phyloP scores from a whole-genome alignment of 1,284 basidiomycete species.

The Austroboletus niveus region DNA sequence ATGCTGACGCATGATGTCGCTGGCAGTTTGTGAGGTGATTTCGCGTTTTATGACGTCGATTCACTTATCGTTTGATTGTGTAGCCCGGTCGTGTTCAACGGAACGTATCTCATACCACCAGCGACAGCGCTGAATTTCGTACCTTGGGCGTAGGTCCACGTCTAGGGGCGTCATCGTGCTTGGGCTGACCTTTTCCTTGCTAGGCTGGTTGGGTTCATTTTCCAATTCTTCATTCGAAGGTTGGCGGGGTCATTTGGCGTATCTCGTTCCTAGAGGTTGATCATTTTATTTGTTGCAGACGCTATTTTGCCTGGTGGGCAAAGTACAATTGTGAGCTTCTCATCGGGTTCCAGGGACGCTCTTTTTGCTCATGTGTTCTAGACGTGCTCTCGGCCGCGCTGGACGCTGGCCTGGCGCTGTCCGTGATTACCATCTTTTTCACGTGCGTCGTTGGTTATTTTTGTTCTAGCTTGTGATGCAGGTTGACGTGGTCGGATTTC shows the following conservation, averaged over 20 bases:
- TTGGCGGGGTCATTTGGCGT: neutral
- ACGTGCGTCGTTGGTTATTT: slow-evolving; percentile 21
- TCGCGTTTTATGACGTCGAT: neutral
- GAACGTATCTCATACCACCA: slow-evolving; percentile 36
- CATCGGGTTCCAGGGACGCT: no score
- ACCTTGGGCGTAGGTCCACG: slow-evolving; percentile 34
- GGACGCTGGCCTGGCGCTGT: slow-evolving; percentile 54
- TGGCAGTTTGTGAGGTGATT: slow-evolving; percentile 22
- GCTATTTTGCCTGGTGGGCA: slow-evolving; percentile 69
- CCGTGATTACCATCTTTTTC: slow-evolving; percentile 54
- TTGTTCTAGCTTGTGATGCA: no score
- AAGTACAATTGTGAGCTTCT: slow-evolving; percentile 58
- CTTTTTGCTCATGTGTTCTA: slow-evolving; percentile 10
- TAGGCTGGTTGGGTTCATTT: slow-evolving; percentile 52
- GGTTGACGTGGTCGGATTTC: no score
- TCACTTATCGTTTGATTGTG: neutral
- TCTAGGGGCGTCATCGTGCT: neutral
- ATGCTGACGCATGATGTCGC: neutral
- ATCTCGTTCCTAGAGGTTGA: no score
- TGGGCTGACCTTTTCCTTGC: neutral
- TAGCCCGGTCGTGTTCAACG: slow-evolving; percentile 36
- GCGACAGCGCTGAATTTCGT: slow-evolving; percentile 44
- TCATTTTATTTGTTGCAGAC: slow-evolving; percentile 23
- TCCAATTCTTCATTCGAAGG: slow-evolving; percentile 60
- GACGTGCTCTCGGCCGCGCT: slow-evolving; percentile 62